Conservation (phyloP, 805 yeast genomes). For the Torulaspora indica region DNA sequence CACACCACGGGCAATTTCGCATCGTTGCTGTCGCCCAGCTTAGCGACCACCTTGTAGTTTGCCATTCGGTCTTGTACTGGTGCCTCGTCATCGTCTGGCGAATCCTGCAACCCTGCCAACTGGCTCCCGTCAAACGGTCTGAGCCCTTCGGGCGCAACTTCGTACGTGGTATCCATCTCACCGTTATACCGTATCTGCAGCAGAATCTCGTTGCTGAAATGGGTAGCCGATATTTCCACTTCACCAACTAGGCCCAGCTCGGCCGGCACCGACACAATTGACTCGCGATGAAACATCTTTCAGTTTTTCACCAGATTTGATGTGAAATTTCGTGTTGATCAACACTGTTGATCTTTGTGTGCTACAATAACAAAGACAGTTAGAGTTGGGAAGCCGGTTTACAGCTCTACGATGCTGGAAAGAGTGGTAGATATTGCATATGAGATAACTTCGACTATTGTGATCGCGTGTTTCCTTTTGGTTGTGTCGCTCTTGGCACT, state of each 20-base stretch:
- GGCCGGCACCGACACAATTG: slow-evolving; percentile 5
- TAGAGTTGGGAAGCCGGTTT: not conserved
- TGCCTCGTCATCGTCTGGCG: slow-evolving; percentile 16
- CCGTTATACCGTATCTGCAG: slow-evolving; percentile 32
- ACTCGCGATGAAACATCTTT: slow-evolving; percentile 14
- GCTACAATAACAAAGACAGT: not conserved
- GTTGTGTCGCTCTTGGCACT: slow-evolving; percentile 30
- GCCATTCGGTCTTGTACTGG: slow-evolving; percentile 29
- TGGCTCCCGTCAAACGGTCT: slow-evolving; percentile 19
- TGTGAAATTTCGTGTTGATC: too few species aligned
- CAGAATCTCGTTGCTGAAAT: slow-evolving; percentile 27
- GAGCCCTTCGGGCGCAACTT: slow-evolving; percentile 33
- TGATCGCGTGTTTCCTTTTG: slow-evolving; percentile 23
- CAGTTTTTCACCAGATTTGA: not conserved
- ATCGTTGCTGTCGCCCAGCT: slow-evolving; percentile 47
- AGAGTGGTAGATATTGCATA: slow-evolving; percentile 9
- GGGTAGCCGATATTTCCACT: slow-evolving; percentile 18
- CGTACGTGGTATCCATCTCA: slow-evolving; percentile 46
- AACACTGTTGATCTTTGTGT: too few species aligned
- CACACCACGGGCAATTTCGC: slow-evolving; percentile 46
- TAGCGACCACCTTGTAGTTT: slow-evolving; percentile 44
- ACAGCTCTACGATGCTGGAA: slow-evolving; percentile 9
- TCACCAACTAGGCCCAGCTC: slow-evolving; percentile 8
- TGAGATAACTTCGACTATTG: slow-evolving; percentile 16
- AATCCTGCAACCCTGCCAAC: slow-evolving; percentile 16